Evolutionary conservation across 2,329 filamentous ascomycete genomes (phyloP).

Genomic region (Hypoxylon rubiginosum): DNA sequence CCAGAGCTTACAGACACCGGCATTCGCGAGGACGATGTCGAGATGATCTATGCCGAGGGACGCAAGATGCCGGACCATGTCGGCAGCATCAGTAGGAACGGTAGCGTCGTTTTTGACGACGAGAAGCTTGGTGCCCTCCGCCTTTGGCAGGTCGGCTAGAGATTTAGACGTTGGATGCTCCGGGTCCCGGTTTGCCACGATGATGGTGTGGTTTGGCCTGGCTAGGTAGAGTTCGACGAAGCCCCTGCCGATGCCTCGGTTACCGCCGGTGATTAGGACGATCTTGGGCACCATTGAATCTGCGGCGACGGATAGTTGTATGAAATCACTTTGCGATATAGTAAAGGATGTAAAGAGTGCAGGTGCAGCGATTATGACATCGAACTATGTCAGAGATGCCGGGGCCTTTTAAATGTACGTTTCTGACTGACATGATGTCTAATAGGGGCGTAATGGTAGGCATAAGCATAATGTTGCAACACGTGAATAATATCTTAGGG

Average conservation of each 20-base stretch:
- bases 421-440: no score
- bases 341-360: no score
- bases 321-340: no score
- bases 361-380: no score
- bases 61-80: slow-evolving; percentile 24
- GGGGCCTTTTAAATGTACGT: no score
- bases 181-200: neutral
- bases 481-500: no score
- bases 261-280: neutral
- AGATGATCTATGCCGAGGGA: slow-evolving; percentile 58
- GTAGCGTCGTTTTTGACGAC: neutral
- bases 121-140: neutral
- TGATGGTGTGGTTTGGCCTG: neutral
- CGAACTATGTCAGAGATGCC: no score
- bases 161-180: neutral
- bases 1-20: slow-evolving; percentile 56
- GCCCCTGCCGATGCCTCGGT: neutral
- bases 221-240: neutral
- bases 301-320: no score
- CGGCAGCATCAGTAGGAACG: neutral
- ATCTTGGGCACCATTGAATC: no score
- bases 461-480: no score
- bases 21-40: slow-evolving; percentile 67
- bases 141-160: neutral
- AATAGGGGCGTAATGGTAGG: no score